Evolutionary conservation across 2,329 filamentous ascomycete species (phyloP).

Genomic region (Bipolaris gigantea): DNA sequence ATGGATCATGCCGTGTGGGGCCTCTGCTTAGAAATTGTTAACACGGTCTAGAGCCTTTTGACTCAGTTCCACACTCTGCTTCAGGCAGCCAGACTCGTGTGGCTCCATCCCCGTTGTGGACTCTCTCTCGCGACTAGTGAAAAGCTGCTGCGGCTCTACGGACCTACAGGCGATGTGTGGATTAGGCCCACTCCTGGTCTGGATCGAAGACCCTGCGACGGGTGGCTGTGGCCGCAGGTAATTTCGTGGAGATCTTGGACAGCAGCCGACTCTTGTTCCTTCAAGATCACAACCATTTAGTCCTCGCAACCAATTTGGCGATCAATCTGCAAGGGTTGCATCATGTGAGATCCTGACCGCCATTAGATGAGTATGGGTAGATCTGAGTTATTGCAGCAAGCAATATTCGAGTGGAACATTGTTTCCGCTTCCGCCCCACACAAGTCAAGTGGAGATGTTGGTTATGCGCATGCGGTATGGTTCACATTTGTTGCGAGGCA

Average conservation of each 20-base stretch:
- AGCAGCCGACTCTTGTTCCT: neutral
- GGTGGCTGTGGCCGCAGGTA: conserved; percentile 5
- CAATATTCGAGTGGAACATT: conserved; percentile 1
- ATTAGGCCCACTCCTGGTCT: conserved; percentile 10
- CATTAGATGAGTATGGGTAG: neutral
- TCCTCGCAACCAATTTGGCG: too few relatives aligned
- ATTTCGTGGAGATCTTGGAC: conserved; percentile 5
- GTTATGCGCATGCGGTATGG: neutral
- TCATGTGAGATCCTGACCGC: neutral
- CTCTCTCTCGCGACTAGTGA: neutral
- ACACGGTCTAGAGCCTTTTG: neutral
- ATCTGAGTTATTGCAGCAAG: neutral
- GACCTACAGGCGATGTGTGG: neutral
- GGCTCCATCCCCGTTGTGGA: conserved; percentile 1
- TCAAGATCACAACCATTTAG: neutral
- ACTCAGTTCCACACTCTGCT: neutral
- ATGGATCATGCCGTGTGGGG: neutral
- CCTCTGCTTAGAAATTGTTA: neutral
- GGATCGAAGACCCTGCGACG: conserved; percentile 14
- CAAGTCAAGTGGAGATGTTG: conserved; percentile 8
- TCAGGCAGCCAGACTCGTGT: neutral
- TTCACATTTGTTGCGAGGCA: conserved; percentile 4
- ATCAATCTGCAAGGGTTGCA: neutral
- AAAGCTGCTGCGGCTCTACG: conserved; percentile 9
- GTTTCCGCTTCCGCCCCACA: conserved; percentile 6